These are phyloP conservation scores for Claviceps monticola DNA, from an alignment of 2,329 filamentous ascomycete species.

Conservation along the genomic window DNA sequence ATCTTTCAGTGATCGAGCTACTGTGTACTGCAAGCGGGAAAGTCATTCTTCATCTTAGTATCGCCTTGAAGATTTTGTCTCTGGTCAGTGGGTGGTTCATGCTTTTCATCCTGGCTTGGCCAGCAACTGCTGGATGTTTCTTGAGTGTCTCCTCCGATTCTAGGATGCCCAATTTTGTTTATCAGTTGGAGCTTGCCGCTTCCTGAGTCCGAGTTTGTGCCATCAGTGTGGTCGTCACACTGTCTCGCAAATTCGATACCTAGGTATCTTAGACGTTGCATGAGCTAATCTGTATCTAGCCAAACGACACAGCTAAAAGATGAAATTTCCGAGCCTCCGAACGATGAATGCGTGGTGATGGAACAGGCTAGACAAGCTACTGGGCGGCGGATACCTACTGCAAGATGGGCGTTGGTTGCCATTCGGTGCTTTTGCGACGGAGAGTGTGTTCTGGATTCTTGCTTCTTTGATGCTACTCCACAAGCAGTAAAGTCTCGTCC, in stretches of 20 bases:
- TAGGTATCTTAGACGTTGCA: background rate
- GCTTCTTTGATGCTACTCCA: background rate
- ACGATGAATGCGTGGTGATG: background rate
- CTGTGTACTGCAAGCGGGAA: too few species aligned
- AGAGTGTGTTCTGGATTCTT: background rate
- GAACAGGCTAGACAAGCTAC: background rate
- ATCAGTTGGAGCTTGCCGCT: background rate
- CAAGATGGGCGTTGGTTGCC: background rate
- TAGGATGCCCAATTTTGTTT: background rate
- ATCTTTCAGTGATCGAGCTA: too few species aligned
- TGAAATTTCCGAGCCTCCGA: background rate
- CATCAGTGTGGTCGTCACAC: background rate
- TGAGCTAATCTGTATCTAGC: constrained; percentile 1
- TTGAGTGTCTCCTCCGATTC: background rate
- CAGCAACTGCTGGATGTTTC: background rate
- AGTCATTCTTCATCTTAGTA: too few species aligned
- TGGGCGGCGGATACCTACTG: too few species aligned
- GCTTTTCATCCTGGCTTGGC: background rate
- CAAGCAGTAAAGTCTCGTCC: background rate
- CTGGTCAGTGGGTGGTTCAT: background rate
- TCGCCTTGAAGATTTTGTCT: background rate
- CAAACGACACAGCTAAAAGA: background rate
- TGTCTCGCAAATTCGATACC: background rate
- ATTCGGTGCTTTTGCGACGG: background rate
- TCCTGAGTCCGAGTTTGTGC: background rate